Conservation (phyloP, 192 early-diverging fungal genomes). For the Coemansia asiatica region DNA sequence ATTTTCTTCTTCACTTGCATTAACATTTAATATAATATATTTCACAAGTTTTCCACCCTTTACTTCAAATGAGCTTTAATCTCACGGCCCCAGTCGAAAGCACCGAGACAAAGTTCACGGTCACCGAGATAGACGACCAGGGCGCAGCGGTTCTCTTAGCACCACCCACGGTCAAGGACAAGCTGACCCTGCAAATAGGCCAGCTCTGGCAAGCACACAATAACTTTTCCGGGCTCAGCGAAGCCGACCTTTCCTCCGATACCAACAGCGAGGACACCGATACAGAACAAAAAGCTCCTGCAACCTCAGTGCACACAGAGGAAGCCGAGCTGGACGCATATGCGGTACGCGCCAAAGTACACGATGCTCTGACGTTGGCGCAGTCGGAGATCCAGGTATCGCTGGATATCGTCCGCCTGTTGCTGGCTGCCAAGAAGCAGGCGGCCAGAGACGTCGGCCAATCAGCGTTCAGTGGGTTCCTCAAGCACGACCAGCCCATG, state of each 20-base stretch:
- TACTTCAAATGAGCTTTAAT: neutral
- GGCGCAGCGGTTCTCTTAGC: conserved; percentile 24
- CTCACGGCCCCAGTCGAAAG: conserved; percentile 29
- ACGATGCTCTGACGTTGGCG: conserved; percentile 37
- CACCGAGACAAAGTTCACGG: conserved; percentile 17
- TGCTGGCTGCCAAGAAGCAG: conserved; percentile 41
- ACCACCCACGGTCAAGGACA: conserved; percentile 22
- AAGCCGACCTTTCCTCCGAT: conserved; percentile 2
- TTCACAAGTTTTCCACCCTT: neutral
- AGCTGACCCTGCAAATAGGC: conserved; percentile 39
- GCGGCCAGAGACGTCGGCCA: conserved; percentile 12
- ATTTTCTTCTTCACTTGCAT: conserved; percentile 3
- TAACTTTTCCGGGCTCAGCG: conserved; percentile 33
- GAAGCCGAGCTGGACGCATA: conserved; percentile 32
- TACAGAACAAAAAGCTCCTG: too few species aligned
- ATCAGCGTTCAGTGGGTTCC: neutral
- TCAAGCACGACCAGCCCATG: conserved; percentile 26
- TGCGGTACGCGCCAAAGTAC: conserved; percentile 32
- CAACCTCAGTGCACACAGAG: neutral
- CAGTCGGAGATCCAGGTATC: conserved; percentile 52
- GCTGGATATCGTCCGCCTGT: conserved; percentile 45
- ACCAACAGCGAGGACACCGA: neutral
- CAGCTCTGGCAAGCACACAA: conserved; percentile 45
- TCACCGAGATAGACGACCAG: conserved; percentile 24
- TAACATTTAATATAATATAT: neutral